A percentile compares a stretch with the other conserved stretches of the same genome.
Evolutionary conservation across 305 asterid genomes (phyloP).

Genomic region (Solanum hybrid): DNA sequence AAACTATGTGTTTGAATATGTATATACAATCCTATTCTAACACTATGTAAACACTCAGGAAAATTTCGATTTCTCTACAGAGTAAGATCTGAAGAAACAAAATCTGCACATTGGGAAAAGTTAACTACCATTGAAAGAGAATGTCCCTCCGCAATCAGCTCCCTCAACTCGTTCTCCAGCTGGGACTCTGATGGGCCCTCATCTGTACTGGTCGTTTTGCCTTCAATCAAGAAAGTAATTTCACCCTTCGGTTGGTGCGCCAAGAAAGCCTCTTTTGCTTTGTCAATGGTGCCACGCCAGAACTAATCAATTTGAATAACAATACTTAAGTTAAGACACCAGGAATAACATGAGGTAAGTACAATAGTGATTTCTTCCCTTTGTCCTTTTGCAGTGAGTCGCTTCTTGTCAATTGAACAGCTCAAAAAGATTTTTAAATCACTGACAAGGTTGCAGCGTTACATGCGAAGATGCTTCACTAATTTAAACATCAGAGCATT

Average conservation of each 20-base stretch:
- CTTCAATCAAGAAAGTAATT: constrained; percentile 77
- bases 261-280: constrained; percentile 63
- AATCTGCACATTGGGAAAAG: neutral
- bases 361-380: neutral
- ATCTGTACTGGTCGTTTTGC: constrained; percentile 29
- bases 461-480: neutral
- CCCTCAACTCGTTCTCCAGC: constrained; percentile 62
- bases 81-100: neutral
- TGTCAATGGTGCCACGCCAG: constrained; percentile 71
- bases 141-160: constrained; percentile 62
- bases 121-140: constrained; percentile 62
- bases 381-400: neutral
- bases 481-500: neutral
- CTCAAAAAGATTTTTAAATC: neutral
- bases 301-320: constrained; percentile 33
- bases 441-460: neutral
- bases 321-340: neutral
- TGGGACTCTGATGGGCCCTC: constrained; percentile 58
- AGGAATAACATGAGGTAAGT: neutral
- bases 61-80: neutral
- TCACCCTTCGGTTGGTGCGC: constrained; percentile 76
- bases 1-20: neutral
- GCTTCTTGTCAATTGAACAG: neutral
- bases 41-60: neutral
- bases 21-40: neutral